Base-by-base conservation (phyloP, 805 yeast species). In the Cyberlindnera maritima region DNA sequence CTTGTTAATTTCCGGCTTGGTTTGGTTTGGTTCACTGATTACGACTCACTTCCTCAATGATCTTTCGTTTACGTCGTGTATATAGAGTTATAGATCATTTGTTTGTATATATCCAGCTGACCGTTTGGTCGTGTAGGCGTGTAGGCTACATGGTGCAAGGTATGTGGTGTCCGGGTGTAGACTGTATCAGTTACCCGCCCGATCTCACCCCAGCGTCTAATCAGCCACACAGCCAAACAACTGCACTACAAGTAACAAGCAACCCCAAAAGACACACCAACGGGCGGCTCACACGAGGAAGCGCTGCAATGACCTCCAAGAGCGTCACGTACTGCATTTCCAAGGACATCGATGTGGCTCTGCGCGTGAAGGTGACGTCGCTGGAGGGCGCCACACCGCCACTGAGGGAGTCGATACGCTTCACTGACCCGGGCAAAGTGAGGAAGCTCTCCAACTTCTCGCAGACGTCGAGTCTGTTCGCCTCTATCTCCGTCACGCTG, bases 281-380 rank as follows among this genome's bases (percentile, higher is more conserved):
- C 5, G 9, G 25, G 25, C 25, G 5, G 13, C 13, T 7, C 31
- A 11, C 4, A 15, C 6, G 19, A 17, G 6, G 6, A 17, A n/a
- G 12, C 34, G 14, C 36, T 11, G 19, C 28, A 23, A 59, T 58
- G 63, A 52, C 56, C 18, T 55, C 63, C 21, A 70, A 67, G 39
- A 72, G 75, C 36, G 71, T 78, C 28, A 74, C 82, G 6, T 82
- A 79, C 59, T 78, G 79, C 56, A 68, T 77, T 4, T 80, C 87
- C 0, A 72, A 75, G 48, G 87, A 81, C 50, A 58, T 83, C 17
- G 70, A 74, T 31, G 51, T 70, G 2, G 79, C 77, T 0, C 68
- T 83, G 45, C 59, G 69, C 23, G 62, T 83, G 7, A 80, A 75
- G 49, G 64, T 83, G 8, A 67, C 68, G 20, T 65, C 72, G 1